Base-by-base conservation (phyloP, 129 eudicot genomes). In the Tagetes patula region DNA sequence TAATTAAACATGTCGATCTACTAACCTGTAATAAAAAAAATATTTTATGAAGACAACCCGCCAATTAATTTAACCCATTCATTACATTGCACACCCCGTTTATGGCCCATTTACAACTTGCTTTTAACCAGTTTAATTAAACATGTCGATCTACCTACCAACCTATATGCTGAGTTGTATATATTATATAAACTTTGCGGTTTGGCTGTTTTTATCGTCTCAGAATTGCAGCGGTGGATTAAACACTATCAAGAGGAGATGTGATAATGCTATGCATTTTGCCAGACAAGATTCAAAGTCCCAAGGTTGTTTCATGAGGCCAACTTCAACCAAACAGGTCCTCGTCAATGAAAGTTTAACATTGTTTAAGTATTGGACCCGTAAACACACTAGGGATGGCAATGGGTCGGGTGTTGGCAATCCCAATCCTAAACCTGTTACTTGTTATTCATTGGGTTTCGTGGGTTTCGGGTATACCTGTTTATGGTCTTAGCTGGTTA, bases 301-400 rank as follows among this genome's bases (percentile, higher is more conserved):
- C 82, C 82, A 65, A 79, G 73, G 78, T 54, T 37, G 20, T 79
- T 72, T 65, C 78, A 79, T 72, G 82, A 79, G 82, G 39, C 82
- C 64, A 8, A 46, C 45, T 79, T 72, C 78, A 72, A 66, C 73
- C 2, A 40, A 65, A 46, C 61, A 79, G 78, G 78, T 65, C 61
- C 39, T 55, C 30, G 9, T 61, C 45, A 61, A 61, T 12, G 31
- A 60, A 61, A 36, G 43, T 61, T 45, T 0, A 58, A 11, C 45
- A 8, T 11, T 30, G 45, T 13, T 33, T 34, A 60, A 60, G 7
- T 34, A 11, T 3, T 11, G 66, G 8, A 4, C 66, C 43, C 27
- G 5, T 6, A 40, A 40, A 40, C 5, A 40, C 13, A 46, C 52
- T 46, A 46, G 52, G 52, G 13, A 46, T 46, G 14, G 52, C n/a